phyloP scores from a whole-genome alignment of 306 rosid genomes.

The Ormosia semicastrata region DNA sequence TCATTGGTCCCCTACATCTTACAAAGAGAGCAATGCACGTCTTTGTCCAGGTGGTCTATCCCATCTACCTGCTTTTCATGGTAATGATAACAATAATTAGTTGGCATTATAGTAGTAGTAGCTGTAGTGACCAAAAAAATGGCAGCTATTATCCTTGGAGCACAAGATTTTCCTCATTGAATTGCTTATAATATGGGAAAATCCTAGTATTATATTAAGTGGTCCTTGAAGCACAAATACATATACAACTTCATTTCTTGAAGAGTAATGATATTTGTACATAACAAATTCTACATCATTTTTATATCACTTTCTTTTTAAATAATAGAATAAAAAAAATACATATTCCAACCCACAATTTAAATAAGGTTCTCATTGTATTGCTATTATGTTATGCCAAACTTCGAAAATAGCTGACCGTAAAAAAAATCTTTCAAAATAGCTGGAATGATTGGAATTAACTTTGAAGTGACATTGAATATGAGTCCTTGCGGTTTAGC shows the following conservation, averaged over 20 bases:
- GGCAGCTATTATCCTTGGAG: background rate
- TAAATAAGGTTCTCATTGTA: background rate
- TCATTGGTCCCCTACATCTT: background rate
- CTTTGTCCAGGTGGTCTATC: constrained; percentile 4
- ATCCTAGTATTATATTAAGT: background rate
- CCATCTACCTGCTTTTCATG: constrained; percentile 19
- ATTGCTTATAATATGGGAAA: background rate
- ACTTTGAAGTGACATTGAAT: background rate
- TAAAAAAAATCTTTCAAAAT: background rate
- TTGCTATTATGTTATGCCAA: background rate
- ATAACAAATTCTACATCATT: too few relatives aligned
- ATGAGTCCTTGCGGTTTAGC: background rate
- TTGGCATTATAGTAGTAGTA: background rate
- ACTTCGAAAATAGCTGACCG: background rate
- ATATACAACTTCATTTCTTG: background rate
- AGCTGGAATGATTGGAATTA: background rate
- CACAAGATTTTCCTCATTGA: background rate
- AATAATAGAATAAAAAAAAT: too few relatives aligned
- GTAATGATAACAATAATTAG: constrained; percentile 9
- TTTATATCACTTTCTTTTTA: too few relatives aligned
- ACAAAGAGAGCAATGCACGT: background rate
- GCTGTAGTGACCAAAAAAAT: constrained; percentile 2
- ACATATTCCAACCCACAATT: too few relatives aligned
- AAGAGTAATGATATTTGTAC: background rate
- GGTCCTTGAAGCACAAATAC: background rate